phyloP scores from a whole-genome alignment of 495 filamentous ascomycete genomes.

The Lasiosphaeria miniovina region DNA sequence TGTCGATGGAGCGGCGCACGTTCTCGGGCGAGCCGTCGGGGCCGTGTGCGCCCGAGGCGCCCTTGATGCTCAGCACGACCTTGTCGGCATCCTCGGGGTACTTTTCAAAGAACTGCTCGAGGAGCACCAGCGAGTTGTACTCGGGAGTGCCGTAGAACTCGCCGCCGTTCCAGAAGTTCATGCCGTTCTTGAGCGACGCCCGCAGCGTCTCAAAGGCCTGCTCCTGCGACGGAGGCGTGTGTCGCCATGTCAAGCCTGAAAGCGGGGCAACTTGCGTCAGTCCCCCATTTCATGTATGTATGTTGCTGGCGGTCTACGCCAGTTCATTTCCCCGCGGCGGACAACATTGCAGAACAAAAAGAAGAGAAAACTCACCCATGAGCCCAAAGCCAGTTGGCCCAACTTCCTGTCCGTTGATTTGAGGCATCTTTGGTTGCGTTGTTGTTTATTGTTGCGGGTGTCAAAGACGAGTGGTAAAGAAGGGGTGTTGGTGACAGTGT shows the following conservation, averaged over 20 bases:
- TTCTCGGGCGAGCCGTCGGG: conserved; percentile 61
- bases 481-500: neutral
- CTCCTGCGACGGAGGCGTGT: conserved; percentile 52
- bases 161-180: conserved; percentile 77
- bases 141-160: conserved; percentile 74
- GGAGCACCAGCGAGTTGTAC: conserved; percentile 62
- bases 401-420: conserved; percentile 48
- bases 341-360: neutral
- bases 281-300: neutral
- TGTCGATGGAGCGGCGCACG: conserved; percentile 64
- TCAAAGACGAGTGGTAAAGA: too few species aligned
- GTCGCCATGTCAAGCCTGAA: conserved; percentile 72
- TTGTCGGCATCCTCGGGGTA: conserved; percentile 70
- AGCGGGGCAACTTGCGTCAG: neutral
- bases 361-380: conserved; percentile 44
- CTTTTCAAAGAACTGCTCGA: conserved; percentile 62
- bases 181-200: conserved; percentile 60
- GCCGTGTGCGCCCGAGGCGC: conserved; percentile 38
- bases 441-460: neutral
- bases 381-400: conserved; percentile 58
- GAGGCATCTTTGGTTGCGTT: conserved; percentile 40
- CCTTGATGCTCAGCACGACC: conserved; percentile 65
- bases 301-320: too few species aligned
- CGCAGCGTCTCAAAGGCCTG: conserved; percentile 67
- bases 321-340: too few species aligned